A percentile compares a stretch with the other conserved stretches of the same genome.
Evolutionary conservation across 2,329 filamentous ascomycete species (phyloP).

Genomic region (Phyllosticta paracitricarpa): DNA sequence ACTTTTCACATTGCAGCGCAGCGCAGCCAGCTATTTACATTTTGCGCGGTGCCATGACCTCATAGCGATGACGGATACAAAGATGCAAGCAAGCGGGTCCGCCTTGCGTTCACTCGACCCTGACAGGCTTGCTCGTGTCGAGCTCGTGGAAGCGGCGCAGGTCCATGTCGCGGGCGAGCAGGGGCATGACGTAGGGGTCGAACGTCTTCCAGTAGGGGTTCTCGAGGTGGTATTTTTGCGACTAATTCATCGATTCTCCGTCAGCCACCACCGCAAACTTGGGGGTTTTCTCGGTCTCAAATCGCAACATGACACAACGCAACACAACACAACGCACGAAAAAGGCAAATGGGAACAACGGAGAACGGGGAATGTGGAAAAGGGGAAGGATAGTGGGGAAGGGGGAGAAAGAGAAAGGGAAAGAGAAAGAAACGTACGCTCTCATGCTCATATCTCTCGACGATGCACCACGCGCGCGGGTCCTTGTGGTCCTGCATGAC

Average conservation of each 20-base stretch:
- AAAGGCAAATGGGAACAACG: neutral
- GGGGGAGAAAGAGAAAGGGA: neutral
- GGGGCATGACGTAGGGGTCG: constrained; percentile 60
- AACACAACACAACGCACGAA: neutral
- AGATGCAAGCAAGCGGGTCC: too few relatives aligned
- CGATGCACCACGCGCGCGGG: constrained; percentile 61
- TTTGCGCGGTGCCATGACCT: too few relatives aligned
- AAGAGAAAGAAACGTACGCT: constrained; percentile 33
- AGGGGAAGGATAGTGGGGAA: too few relatives aligned
- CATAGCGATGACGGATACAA: too few relatives aligned
- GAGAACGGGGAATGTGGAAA: neutral
- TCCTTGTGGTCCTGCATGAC: constrained; percentile 68
- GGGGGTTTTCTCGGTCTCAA: neutral
- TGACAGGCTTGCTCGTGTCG: constrained; percentile 36
- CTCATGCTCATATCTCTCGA: constrained; percentile 63
- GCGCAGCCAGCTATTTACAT: too few relatives aligned
- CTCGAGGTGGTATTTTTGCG: constrained; percentile 36
- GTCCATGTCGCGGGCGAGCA: constrained; percentile 61
- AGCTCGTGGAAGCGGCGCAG: constrained; percentile 58
- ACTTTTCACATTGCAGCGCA: too few relatives aligned
- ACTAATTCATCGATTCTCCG: constrained; percentile 17
- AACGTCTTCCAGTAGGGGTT: constrained; percentile 71
- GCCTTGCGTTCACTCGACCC: neutral
- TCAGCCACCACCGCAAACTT: neutral
- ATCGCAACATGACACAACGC: neutral